Base-by-base conservation (phyloP, 2,329 filamentous ascomycete genomes). In the Diaporthe nobilis region DNA sequence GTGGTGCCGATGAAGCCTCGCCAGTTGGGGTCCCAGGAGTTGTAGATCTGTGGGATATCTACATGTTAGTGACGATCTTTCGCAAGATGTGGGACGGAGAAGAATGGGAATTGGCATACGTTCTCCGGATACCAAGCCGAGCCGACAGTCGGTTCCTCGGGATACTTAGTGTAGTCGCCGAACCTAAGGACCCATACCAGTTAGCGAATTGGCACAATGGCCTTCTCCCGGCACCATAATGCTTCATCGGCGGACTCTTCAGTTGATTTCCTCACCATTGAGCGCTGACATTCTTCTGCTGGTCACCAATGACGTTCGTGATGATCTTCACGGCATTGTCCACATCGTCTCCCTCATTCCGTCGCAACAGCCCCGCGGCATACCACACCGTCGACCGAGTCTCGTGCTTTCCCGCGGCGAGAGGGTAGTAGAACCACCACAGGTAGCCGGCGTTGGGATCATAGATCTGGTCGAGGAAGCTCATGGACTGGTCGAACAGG, bases 21-120 rank as follows among this genome's bases (percentile, higher is more conserved):
- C 91, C 91, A 92, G 77, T 93, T 92, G 2, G 90, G 90, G 78
- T 92, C 91, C 88, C 90, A 92, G 0, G 87, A 87, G 73, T 87
- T 85, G 79, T 92, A 91, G 47, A 90, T 89, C 5, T 81, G 79
- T n/a, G 15, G 10, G 20, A 2, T 8, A 37, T 39, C 10, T 22
- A 8, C 39, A 6, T n/a, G 47, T 72, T 37, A 71, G 20, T 7
- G 31, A 2, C 20, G 4, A 2, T n/a, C 4, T 4, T 47, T 20
- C 10, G 20, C 10, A n/a, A 0, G n/a, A 1, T 1, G n/a, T 53
- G 20, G 65, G 61, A 39, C 63, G 58, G 20, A 61, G 2, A 2
- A 22, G 20, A 22, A 49, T 22, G 20, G 17, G 8, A 3, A 37
- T n/a, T 5, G 31, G 37, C 73, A 17, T 39, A 77, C 75, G 3